Percentiles rank a stretch among this genome's conserved stretches.
Conservation (phyloP, 768 basidiomycete species). For the Hericium alpestre region DNA sequence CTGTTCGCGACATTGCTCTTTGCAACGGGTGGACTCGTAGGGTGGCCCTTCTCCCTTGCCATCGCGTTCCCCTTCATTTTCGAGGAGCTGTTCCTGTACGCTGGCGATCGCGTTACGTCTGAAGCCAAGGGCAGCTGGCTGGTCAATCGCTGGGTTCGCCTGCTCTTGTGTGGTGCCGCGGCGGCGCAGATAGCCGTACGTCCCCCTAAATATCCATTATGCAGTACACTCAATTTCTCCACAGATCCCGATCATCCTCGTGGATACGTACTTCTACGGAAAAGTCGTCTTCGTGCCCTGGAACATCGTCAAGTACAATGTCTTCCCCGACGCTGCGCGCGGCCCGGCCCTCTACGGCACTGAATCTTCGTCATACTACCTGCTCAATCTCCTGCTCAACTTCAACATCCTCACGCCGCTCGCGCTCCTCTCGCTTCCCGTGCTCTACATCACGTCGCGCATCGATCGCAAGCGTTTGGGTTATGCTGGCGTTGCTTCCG, state of each 20-base stretch:
- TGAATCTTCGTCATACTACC: conserved; percentile 77
- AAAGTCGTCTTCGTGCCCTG: conserved; percentile 71
- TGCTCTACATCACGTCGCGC: conserved; percentile 59
- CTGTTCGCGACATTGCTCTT: conserved; percentile 58
- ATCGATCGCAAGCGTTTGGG: conserved; percentile 75
- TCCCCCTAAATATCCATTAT: neutral
- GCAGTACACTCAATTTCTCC: neutral
- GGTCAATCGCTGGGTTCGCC: conserved; percentile 45
- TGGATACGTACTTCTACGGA: conserved; percentile 86
- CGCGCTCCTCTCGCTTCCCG: conserved; percentile 73
- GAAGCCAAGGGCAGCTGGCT: conserved; percentile 43
- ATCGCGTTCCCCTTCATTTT: conserved; percentile 81
- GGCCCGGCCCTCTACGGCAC: conserved; percentile 94
- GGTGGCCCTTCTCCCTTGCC: conserved; percentile 94
- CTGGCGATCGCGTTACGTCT: conserved; percentile 51
- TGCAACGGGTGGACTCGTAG: conserved; percentile 77
- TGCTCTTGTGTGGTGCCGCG: conserved; percentile 40
- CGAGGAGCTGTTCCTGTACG: conserved; percentile 78
- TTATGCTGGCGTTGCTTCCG: conserved; percentile 31
- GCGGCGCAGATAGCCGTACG: conserved; percentile 59
- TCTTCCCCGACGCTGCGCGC: conserved; percentile 67
- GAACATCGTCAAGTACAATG: conserved; percentile 91
- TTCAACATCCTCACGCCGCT: conserved; percentile 83
- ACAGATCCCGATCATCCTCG: conserved; percentile 71
- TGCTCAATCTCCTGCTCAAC: conserved; percentile 83